Evolutionary conservation across 306 rosid genomes (phyloP).

Genomic region (Purshia tridentata): DNA sequence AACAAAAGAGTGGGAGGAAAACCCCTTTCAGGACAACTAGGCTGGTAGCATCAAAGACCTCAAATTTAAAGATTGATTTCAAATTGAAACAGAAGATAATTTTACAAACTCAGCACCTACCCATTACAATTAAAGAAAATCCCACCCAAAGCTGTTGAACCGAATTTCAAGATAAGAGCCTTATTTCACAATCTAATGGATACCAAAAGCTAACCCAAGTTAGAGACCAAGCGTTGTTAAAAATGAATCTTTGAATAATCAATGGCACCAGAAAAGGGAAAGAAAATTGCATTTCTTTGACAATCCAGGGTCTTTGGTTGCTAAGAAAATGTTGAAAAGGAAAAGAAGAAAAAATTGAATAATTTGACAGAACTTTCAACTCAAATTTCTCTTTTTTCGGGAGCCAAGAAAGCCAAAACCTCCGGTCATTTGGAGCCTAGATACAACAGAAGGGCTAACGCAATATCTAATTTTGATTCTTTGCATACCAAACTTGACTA

Average conservation of each 20-base stretch:
- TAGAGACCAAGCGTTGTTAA: background rate
- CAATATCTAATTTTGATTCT: constrained; percentile 38
- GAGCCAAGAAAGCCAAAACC: constrained; percentile 28
- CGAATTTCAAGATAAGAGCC: constrained; percentile 33
- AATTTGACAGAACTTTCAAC: constrained; percentile 11
- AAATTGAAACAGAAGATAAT: constrained; percentile 35
- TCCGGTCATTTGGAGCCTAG: constrained; percentile 18
- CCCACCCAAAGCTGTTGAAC: constrained; percentile 25
- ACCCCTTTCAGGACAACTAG: constrained; percentile 2
- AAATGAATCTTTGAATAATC: constrained; percentile 13
- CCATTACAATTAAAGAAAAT: constrained; percentile 37
- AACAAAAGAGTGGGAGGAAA: too few relatives aligned
- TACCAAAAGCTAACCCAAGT: constrained; percentile 25
- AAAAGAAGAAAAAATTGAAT: constrained; percentile 5
- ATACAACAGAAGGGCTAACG: constrained; percentile 27
- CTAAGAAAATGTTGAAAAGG: constrained; percentile 4
- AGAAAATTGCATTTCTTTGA: constrained; percentile 28
- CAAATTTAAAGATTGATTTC: constrained; percentile 32
- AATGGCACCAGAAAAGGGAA: constrained; percentile 6
- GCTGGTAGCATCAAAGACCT: constrained; percentile 25
- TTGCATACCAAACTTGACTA: constrained; percentile 13
- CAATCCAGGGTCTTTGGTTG: constrained; percentile 20
- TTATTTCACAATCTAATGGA: constrained; percentile 27
- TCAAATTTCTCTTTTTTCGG: constrained; percentile 6
- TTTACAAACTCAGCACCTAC: constrained; percentile 34